Evolutionary conservation across 1,284 basidiomycete genomes (phyloP), one percentile per base, ranked within the genome.

Genomic region (Puccinia triticina): DNA sequence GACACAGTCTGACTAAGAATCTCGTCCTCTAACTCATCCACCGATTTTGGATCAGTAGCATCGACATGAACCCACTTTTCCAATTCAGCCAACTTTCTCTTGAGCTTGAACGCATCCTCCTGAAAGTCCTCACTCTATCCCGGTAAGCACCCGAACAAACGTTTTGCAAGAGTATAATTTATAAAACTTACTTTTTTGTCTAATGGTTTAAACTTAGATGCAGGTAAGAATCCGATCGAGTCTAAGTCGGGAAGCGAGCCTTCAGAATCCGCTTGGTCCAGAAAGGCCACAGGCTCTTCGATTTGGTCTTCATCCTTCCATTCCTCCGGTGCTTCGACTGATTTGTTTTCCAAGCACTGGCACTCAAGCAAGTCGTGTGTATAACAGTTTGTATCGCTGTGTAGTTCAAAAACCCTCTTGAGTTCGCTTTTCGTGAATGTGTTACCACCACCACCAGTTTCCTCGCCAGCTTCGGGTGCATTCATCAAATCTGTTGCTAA

Each of bases 381-480:
- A 83, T 96, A 93, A 88, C 95, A 98, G 2, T 90, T 88, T 0
- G 95, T 96, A 77, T 92, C 89, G 0, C 90, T 88, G 87, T 96
- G 92, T 55, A 98, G 89, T 11, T 92, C 92, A 88, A 99, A 99
- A 84, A 99, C 94, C 86, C 96, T 94, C 71, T 92, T 76, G 34
- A 87, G 78, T 73, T 87, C 85, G 26, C 85, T 84, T 57, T 84
- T 84, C 12, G 86, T 84, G 69, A 86, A 86, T 0, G 85, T 67
- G 48, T 77, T 76, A 32, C 73, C 69, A 46, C 75, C 53, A 55
- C 48, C 46, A n/a, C 29, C 32, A 57, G 43, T 53, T 69, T 66
- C 76, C n/a, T 77, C 67, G n/a, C 55, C 57, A 40, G 43, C 18
- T 29, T 61, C 40, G 10, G 82, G 46, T 7, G 50, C 59, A 53